Evolutionary conservation across 441 rosid species (phyloP), one percentile per base, ranked within the genome.

Genomic region (Bocquillonia castaneifolia): DNA sequence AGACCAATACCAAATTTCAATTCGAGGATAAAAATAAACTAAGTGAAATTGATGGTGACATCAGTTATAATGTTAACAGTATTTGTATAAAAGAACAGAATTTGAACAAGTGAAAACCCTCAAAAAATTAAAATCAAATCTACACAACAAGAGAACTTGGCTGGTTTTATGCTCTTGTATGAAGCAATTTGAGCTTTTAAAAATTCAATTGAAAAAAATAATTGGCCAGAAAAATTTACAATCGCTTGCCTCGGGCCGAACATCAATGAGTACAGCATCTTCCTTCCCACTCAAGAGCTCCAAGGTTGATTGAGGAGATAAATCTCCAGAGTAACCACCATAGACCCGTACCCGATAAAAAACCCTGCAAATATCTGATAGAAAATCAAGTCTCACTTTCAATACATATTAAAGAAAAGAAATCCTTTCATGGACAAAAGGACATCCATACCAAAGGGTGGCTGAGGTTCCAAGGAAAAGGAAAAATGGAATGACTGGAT

Each of bases 171-270:
- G 32, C 42, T 37, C 32, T 39, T n/a, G 55, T 32, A 36, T 71
- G 58, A 54, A 60, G 66, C n/a, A 64, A 44, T 25, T 60, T 37
- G n/a, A 22, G 59, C 65, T 63, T 34, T 6, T 31, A 50, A 51
- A 62, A 28, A 23, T 42, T 50, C 56, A 6, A 61, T 31, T 13
- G 53, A 77, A 65, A 59, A n/a, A 20, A 68, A 57, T 52, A 72
- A 76, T 66, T 69, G 72, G 76, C 76, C 68, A 64, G 69, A 79
- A 78, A 76, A 75, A 44, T 74, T 78, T 71, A 77, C 71, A 72
- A 75, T 70, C 67, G 80, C 99, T 90, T 87, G 90, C 99, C 88
- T 94, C 97, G 47, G 97, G 91, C 83, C 97, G 86, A 80, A 95
- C 82, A 84, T 95, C 98, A 55, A 95, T 79, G 57, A 95, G 92